phyloP scores from a whole-genome alignment of 1,284 basidiomycete species.

The Marasmius sp. region DNA sequence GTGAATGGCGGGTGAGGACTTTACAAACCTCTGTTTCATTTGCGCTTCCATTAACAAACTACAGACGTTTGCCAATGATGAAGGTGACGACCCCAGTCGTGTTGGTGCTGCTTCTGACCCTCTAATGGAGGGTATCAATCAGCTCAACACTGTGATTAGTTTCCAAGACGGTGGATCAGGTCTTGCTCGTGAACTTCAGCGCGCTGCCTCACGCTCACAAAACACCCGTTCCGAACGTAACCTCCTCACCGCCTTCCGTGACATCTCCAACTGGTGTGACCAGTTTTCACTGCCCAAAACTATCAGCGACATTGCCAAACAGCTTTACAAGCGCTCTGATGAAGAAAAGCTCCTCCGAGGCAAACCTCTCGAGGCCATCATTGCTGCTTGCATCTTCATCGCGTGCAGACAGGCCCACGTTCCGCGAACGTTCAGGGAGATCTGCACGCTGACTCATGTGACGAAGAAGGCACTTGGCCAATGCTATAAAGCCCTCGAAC shows the following conservation, averaged over 20 bases:
- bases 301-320: constrained; percentile 94
- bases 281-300: constrained; percentile 94
- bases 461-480: constrained; percentile 95
- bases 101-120: constrained; percentile 96
- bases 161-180: constrained; percentile 95
- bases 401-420: constrained; percentile 95
- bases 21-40: constrained; percentile 15
- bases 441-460: constrained; percentile 90
- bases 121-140: constrained; percentile 90
- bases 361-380: constrained; percentile 90
- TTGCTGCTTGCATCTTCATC: constrained; percentile 98
- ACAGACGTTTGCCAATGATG: constrained; percentile 98
- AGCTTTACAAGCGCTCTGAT: constrained; percentile 95
- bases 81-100: constrained; percentile 99
- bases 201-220: constrained; percentile 81
- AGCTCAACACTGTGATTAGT: constrained; percentile 92
- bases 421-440: constrained; percentile 93
- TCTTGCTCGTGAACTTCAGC: constrained; percentile 88
- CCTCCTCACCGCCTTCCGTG: constrained; percentile 84
- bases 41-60: constrained; percentile 17
- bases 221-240: constrained; percentile 81
- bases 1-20: constrained; percentile 90
- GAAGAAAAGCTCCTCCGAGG: constrained; percentile 93
- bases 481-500: constrained; percentile 92
- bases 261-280: constrained; percentile 92